These are phyloP conservation scores for Wallacemonas collosoma DNA, from an alignment of 208 protist species.

Conservation along the genomic window DNA sequence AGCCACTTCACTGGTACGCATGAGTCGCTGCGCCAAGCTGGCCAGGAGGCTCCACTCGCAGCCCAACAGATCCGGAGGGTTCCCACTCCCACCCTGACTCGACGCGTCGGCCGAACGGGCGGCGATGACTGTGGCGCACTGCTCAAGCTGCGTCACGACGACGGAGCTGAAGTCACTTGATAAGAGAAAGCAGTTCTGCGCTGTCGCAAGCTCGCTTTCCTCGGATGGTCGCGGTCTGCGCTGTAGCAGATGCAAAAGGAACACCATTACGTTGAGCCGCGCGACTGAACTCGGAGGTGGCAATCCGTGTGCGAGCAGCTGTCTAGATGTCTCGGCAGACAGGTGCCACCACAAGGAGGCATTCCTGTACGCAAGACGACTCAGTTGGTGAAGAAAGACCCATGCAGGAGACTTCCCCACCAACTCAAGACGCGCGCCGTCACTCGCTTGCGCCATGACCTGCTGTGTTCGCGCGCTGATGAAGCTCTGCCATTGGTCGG, in stretches of 20 bases:
- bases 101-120: neutral
- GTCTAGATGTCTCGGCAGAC: constrained; percentile 20
- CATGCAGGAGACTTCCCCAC: neutral
- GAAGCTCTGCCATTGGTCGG: constrained; percentile 39
- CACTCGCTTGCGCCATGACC: neutral
- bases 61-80: neutral
- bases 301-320: constrained; percentile 23
- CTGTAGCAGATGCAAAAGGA: constrained; percentile 41
- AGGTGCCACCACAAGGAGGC: constrained; percentile 45
- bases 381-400: constrained; percentile 8
- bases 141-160: constrained; percentile 23
- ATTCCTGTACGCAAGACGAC: constrained; percentile 17
- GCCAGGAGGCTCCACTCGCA: constrained; percentile 28
- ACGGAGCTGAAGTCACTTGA: constrained; percentile 28
- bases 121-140: constrained; percentile 3
- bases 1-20: constrained; percentile 33
- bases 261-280: constrained; percentile 13
- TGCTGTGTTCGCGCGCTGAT: constrained; percentile 22
- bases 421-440: neutral
- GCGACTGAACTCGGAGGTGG: constrained; percentile 1
- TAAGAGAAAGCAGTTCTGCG: constrained; percentile 47
- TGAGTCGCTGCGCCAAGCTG: constrained; percentile 34
- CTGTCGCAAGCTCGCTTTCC: constrained; percentile 22
- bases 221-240: constrained; percentile 38
- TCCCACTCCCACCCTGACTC: neutral